These are phyloP conservation scores for Rhizomucor miehei DNA, from an alignment of 371 early-diverging fungal genomes.

Conservation along the genomic window DNA sequence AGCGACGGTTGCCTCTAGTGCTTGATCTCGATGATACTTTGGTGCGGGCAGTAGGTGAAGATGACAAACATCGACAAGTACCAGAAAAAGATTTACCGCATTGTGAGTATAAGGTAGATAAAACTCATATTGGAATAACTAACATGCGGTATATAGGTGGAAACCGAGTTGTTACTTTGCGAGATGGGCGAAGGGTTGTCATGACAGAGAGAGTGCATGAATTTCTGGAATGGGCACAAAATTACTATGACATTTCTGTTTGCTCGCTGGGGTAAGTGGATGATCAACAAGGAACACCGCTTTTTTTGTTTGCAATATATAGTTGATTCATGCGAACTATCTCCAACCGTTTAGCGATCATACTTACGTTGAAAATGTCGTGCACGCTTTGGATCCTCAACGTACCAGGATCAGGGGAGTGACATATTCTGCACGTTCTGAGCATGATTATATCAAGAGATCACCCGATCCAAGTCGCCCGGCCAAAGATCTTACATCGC, in stretches of 20 bases:
- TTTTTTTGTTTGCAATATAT: too few relatives aligned
- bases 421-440: constrained; percentile 71
- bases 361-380: constrained; percentile 73
- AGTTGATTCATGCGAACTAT: too few relatives aligned
- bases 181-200: constrained; percentile 68
- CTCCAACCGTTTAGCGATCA: constrained; percentile 52
- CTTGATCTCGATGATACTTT: constrained; percentile 81
- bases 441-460: constrained; percentile 61
- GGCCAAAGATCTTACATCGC: constrained; percentile 69
- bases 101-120: constrained; percentile 17
- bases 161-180: constrained; percentile 57
- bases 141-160: constrained; percentile 35
- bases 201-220: constrained; percentile 70
- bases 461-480: constrained; percentile 52
- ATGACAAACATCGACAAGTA: constrained; percentile 64
- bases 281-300: too few relatives aligned
- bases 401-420: constrained; percentile 61
- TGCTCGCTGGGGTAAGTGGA: constrained; percentile 70
- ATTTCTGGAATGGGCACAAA: constrained; percentile 75
- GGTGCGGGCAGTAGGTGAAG: constrained; percentile 65
- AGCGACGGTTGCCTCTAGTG: constrained; percentile 68
- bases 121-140: background rate
- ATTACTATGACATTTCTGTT: constrained; percentile 69
- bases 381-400: constrained; percentile 64
- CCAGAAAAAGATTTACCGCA: constrained; percentile 53